phyloP scores from a whole-genome alignment of 345 rosid genomes.

The Syzygium aromaticum region DNA sequence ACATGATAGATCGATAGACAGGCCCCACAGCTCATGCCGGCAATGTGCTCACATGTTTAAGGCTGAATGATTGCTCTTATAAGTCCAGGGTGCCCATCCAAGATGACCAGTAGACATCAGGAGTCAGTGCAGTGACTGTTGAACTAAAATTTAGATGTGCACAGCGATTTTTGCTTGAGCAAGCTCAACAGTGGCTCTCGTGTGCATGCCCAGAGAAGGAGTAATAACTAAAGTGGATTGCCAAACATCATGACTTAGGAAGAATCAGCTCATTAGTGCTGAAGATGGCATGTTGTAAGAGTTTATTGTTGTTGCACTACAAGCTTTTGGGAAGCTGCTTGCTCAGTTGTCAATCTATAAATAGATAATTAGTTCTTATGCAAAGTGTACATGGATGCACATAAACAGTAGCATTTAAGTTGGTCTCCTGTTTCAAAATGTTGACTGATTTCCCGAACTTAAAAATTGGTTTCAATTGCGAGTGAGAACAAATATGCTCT shows the following conservation, averaged over 20 bases:
- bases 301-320: neutral
- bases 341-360: neutral
- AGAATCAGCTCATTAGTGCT: neutral
- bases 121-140: neutral
- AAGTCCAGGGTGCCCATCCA: neutral
- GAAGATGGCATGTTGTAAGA: neutral
- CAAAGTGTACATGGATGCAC: neutral
- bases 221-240: neutral
- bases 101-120: neutral
- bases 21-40: neutral
- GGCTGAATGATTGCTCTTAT: neutral
- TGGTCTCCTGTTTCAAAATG: neutral
- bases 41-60: neutral
- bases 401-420: neutral
- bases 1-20: neutral
- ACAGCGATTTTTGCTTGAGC: neutral
- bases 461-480: neutral
- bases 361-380: neutral
- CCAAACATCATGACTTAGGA: neutral
- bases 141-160: neutral
- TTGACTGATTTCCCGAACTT: neutral
- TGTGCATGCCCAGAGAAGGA: neutral
- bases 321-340: neutral
- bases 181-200: neutral
- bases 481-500: neutral